phyloP scores from a whole-genome alignment of 176 grass and related monocot species.

The Puya raimondii region DNA sequence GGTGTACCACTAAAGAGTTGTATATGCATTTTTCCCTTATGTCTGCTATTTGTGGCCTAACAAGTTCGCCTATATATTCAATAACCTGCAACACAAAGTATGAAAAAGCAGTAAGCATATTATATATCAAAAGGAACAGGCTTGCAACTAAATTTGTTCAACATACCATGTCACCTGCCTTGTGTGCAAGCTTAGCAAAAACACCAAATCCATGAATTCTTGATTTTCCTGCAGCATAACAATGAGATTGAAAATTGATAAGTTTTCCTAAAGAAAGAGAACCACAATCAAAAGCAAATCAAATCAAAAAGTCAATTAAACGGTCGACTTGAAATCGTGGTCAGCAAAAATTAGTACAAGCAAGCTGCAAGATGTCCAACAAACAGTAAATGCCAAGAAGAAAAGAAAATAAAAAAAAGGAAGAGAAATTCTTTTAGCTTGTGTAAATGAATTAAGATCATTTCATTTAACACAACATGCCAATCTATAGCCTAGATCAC shows the following conservation, averaged over 20 bases:
- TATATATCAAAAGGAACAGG: background rate
- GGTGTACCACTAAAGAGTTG: slow-evolving; percentile 86
- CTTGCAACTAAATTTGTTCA: background rate
- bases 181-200: slow-evolving; percentile 89
- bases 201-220: slow-evolving; percentile 98
- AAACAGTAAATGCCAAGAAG: background rate
- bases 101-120: slow-evolving; percentile 25
- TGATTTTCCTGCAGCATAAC: slow-evolving; percentile 68
- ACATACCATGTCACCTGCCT: slow-evolving; percentile 93
- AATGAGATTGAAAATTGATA: background rate
- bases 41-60: slow-evolving; percentile 90
- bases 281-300: background rate
- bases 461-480: background rate
- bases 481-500: background rate
- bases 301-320: background rate
- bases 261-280: background rate
- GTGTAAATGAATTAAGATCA: background rate
- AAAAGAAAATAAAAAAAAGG: background rate
- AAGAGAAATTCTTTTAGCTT: background rate
- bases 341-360: background rate
- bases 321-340: background rate
- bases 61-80: slow-evolving; percentile 93
- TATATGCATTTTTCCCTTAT: slow-evolving; percentile 76
- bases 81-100: slow-evolving; percentile 62
- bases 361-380: background rate